Conservation (phyloP, 345 rosid species). For the Eucalyptus dawsonii region DNA sequence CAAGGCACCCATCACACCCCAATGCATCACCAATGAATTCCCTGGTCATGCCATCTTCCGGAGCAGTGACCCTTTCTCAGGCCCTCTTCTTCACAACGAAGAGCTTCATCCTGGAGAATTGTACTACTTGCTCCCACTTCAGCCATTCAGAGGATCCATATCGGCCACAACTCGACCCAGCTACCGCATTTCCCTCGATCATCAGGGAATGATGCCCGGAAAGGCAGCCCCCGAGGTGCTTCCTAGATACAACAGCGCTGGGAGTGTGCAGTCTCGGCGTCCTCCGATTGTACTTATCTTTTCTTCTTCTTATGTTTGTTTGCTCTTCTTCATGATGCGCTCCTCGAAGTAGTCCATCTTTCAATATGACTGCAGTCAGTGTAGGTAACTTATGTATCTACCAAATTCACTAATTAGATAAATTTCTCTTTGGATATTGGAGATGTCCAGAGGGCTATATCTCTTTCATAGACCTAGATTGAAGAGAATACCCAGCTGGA, state of each 20-base stretch:
- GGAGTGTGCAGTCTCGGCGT: conserved; percentile 7
- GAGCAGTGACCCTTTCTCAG: conserved; percentile 37
- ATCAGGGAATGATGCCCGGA: conserved; percentile 7
- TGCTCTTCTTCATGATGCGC: neutral
- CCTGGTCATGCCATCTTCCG: conserved; percentile 67
- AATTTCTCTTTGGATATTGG: neutral
- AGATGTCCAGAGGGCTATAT: neutral
- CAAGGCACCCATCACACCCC: conserved; percentile 51
- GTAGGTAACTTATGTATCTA: neutral
- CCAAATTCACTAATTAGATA: neutral
- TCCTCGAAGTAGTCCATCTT: neutral
- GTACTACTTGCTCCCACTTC: conserved; percentile 55
- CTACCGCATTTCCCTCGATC: conserved; percentile 50
- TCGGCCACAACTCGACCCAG: conserved; percentile 15
- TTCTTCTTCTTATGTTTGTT: neutral
- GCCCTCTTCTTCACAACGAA: conserved; percentile 23
- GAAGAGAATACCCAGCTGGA: neutral
- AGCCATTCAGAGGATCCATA: neutral
- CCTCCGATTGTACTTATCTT: neutral
- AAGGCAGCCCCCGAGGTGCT: conserved; percentile 13
- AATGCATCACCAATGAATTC: conserved; percentile 61
- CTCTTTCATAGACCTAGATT: neutral
- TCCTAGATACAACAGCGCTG: conserved; percentile 34
- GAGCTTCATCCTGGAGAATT: conserved; percentile 53
- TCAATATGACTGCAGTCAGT: neutral